Conservation (phyloP, 768 basidiomycete genomes). For the Suillus spraguei region DNA sequence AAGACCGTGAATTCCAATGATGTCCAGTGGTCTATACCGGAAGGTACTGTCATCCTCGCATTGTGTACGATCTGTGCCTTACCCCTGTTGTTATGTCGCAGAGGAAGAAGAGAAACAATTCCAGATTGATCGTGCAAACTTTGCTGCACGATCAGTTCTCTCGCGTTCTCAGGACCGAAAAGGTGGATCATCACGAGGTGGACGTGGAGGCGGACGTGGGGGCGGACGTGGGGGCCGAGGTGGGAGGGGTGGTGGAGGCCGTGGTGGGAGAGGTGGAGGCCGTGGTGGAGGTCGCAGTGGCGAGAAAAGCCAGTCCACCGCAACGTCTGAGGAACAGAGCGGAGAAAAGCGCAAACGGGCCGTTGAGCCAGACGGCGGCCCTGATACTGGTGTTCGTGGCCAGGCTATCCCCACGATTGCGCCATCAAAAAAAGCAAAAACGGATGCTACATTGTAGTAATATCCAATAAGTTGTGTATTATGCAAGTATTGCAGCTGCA, state of each 20-base stretch:
- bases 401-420: slow-evolving; percentile 53
- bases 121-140: slow-evolving; percentile 73
- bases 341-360: slow-evolving; percentile 81
- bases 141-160: slow-evolving; percentile 55
- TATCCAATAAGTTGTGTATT: neutral
- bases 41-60: slow-evolving; percentile 42
- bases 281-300: slow-evolving; percentile 20
- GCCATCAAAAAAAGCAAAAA: slow-evolving; percentile 43
- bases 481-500: neutral
- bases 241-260: slow-evolving; percentile 37
- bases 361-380: slow-evolving; percentile 78
- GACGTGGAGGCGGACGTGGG: slow-evolving; percentile 46
- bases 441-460: slow-evolving; percentile 32
- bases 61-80: slow-evolving; percentile 9
- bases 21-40: slow-evolving; percentile 64
- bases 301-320: slow-evolving; percentile 23
- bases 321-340: slow-evolving; percentile 43
- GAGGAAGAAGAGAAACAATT: slow-evolving; percentile 75
- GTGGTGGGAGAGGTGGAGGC: slow-evolving; percentile 37
- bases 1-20: slow-evolving; percentile 65
- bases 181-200: slow-evolving; percentile 42
- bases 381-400: slow-evolving; percentile 67
- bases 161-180: slow-evolving; percentile 43
- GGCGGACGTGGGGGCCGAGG: slow-evolving; percentile 35
- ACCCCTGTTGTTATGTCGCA: slow-evolving; percentile 28